These are phyloP conservation scores for Comarum palustre DNA, from an alignment of 306 rosid species.

Conservation along the genomic window DNA sequence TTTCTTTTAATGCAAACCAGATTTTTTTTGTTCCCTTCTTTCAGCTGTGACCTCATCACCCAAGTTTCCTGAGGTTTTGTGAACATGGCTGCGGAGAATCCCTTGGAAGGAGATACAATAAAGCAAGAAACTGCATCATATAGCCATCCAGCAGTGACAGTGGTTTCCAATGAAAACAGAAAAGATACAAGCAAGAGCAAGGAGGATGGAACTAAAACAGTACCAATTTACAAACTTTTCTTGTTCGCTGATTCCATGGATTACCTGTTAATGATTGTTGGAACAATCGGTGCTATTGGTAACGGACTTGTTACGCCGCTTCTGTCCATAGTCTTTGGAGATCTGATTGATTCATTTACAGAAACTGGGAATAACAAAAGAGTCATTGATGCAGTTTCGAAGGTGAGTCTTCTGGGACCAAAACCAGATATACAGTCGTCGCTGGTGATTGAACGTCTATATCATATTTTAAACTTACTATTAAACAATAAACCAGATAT, in stretches of 20 bases:
- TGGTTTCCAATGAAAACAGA: not conserved
- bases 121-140: not conserved
- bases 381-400: not conserved
- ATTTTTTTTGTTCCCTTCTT: not conserved
- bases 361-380: not conserved
- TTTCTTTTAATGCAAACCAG: not conserved
- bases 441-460: not conserved
- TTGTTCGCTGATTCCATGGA: not conserved
- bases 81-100: constrained; percentile 2
- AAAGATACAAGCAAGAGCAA: not conserved
- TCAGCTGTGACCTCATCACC: not conserved
- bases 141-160: not conserved
- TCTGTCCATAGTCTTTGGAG: not conserved
- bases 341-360: not conserved
- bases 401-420: not conserved
- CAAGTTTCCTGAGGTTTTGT: not conserved
- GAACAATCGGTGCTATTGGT: constrained; percentile 45
- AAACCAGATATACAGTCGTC: not conserved
- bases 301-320: constrained; percentile 48
- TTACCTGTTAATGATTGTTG: not conserved
- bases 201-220: not conserved
- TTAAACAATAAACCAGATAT: not conserved
- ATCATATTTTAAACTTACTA: not conserved
- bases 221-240: constrained; percentile 2
- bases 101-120: not conserved